Percentiles rank a stretch among this genome's conserved stretches.
These are phyloP conservation scores for Buddleja alternifolia DNA, from an alignment of 257 asterid genomes.

Conservation along the genomic window DNA sequence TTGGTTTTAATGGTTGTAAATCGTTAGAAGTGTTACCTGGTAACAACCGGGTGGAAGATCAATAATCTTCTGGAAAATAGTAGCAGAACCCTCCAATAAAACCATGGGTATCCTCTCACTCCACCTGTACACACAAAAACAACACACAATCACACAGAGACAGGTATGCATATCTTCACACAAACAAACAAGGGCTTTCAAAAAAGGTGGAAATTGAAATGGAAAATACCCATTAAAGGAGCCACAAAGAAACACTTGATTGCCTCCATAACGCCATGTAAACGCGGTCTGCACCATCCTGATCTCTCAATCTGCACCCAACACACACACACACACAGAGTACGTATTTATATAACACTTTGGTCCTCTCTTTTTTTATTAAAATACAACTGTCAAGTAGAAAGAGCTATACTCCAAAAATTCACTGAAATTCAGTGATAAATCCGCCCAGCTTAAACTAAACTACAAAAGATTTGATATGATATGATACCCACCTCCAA, in stretches of 20 bases:
- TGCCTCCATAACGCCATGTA: constrained; percentile 78
- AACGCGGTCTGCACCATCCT: constrained; percentile 63
- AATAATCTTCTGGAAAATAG: constrained; percentile 51
- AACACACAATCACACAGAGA: constrained; percentile 18
- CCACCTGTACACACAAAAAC: constrained; percentile 54
- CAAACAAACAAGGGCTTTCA: too few species aligned
- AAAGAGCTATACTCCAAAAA: constrained; percentile 35
- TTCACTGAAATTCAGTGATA: too few species aligned
- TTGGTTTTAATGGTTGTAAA: too few species aligned
- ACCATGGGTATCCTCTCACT: constrained; percentile 50
- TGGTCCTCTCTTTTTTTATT: too few species aligned
- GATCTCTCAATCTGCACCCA: constrained; percentile 25
- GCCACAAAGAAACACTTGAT: constrained; percentile 52
- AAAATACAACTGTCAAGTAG: constrained; percentile 25
- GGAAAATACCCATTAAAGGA: constrained; percentile 64
- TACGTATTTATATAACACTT: too few species aligned
- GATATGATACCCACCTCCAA: constrained; percentile 19
- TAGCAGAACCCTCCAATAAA: constrained; percentile 54
- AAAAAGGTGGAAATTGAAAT: not conserved
- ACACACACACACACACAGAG: not conserved
- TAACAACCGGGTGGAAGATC: constrained; percentile 74
- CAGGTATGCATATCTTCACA: too few species aligned
- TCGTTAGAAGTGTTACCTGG: too few species aligned
- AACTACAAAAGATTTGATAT: too few species aligned
- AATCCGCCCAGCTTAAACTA: too few species aligned